Base-by-base conservation (phyloP, 2,329 filamentous ascomycete species). In the Cladosporium austrohemisphaericum region DNA sequence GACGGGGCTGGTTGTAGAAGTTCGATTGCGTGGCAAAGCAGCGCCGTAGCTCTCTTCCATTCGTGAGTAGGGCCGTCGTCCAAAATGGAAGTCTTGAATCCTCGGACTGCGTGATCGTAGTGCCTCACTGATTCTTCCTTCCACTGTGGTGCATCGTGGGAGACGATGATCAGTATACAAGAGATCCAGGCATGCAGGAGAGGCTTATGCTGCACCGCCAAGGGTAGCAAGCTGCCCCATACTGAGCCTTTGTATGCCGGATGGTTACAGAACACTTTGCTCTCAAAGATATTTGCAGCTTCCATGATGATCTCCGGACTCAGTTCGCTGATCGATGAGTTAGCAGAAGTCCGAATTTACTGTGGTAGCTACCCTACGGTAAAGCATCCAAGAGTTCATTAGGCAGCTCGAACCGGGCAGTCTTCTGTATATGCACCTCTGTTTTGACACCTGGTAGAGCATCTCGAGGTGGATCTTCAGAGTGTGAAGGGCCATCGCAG, bases 151-250 rank as follows among this genome's bases (percentile, higher is more conserved):
- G 32, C 6, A 6, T 37, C 20, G n/a, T 41, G 38, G 6, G 52
- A 45, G 9, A 52, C 20, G 8, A 50, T 45, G 29, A 52, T 32
- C 10, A 55, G 38, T n/a, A 49, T 52, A 13, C 52, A 51, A 6
- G 55, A 50, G 19, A 58, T 31, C 53, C 53, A 56, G 20, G 54
- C 52, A 48, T 59, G 50, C 26, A 59, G 38, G 18, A 57, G 29
- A 20, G 56, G 40, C 20, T 55, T 41, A 33, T 55, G 35, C 11
- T 40, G 18, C 2, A 51, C 32, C 5, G 54, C 46, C 7, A 51
- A 26, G 8, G 51, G 52, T 14, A 59, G 40, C 13, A 49, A 51
- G 4, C 48, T 16, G 9, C 47, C 26, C 16, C 57, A 33, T 13
- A 56, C 43, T 5, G 54, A 53, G 7, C 49, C 36, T 18, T 52